Conservation (phyloP, 164 flowering plant genomes). For the Macadamia tetraphylla region DNA sequence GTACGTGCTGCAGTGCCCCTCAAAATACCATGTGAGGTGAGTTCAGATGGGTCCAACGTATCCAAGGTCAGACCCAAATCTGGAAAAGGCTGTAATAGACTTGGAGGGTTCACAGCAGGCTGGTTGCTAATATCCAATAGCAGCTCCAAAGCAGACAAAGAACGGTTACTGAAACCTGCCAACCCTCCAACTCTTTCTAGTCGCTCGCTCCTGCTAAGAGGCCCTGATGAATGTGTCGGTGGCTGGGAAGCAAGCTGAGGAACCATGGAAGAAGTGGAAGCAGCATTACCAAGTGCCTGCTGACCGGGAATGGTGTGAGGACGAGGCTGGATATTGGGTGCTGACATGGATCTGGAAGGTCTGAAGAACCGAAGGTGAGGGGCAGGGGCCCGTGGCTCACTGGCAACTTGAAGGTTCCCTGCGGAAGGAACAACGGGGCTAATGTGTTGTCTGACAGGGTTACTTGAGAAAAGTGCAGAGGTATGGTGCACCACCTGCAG, state of each 20-base stretch:
- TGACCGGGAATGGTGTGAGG: slow-evolving; percentile 19
- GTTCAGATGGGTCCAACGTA: slow-evolving; percentile 3
- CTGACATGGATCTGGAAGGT: slow-evolving; percentile 17
- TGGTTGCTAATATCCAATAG: slow-evolving; percentile 18
- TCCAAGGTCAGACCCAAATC: slow-evolving; percentile 10
- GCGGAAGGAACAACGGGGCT: slow-evolving; percentile 21
- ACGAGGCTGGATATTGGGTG: slow-evolving; percentile 12
- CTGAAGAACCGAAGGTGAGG: slow-evolving; percentile 52
- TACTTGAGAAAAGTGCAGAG: slow-evolving; percentile 25
- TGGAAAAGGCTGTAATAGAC: slow-evolving; percentile 6
- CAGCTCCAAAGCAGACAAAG: slow-evolving; percentile 20
- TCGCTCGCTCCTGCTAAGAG: slow-evolving; percentile 9
- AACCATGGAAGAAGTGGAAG: slow-evolving; percentile 8
- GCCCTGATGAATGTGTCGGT: slow-evolving; percentile 10
- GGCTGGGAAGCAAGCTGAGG: slow-evolving; percentile 13
- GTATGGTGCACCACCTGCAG: slow-evolving; percentile 25
- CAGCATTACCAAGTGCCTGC: slow-evolving; percentile 10
- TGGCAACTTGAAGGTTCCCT: slow-evolving; percentile 21
- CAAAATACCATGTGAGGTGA: slow-evolving; percentile 3
- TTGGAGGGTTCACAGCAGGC: slow-evolving; percentile 13
- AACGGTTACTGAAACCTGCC: slow-evolving; percentile 4
- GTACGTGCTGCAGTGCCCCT: slow-evolving; percentile 3
- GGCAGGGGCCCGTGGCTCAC: slow-evolving; percentile 44
- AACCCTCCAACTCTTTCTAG: slow-evolving; percentile 9
- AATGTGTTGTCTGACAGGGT: slow-evolving; percentile 9